A percentile compares a stretch with the other conserved stretches of the same genome.
Conservation (phyloP, 2,329 filamentous ascomycete genomes). For the Conoideocrella luteorostrata region DNA sequence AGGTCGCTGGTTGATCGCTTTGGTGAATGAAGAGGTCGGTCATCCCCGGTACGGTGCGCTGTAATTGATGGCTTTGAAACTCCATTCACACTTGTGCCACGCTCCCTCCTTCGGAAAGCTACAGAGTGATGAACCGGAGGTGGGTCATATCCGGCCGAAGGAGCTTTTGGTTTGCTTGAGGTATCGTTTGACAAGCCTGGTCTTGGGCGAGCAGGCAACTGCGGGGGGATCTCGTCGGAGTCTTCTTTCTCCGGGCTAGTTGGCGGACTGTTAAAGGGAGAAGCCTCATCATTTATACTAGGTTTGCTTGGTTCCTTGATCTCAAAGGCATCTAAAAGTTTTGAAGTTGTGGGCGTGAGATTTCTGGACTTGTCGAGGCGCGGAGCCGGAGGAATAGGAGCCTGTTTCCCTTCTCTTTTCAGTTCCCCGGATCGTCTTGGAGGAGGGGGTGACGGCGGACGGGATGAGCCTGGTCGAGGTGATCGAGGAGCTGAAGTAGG, state of each 20-base stretch:
- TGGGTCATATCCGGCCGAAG: slow-evolving; percentile 36
- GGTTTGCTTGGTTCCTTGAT: slow-evolving; percentile 11
- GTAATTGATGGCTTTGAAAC: slow-evolving; percentile 28
- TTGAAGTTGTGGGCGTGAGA: slow-evolving; percentile 16
- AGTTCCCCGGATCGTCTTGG: slow-evolving; percentile 56
- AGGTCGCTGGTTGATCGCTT: slow-evolving; percentile 30
- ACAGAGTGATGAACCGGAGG: slow-evolving; percentile 47
- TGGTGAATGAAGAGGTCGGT: slow-evolving; percentile 41
- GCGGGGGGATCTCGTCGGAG: slow-evolving; percentile 44
- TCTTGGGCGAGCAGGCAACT: slow-evolving; percentile 43
- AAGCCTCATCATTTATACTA: slow-evolving; percentile 40
- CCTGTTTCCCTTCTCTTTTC: slow-evolving; percentile 37
- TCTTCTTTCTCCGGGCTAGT: slow-evolving; percentile 53
- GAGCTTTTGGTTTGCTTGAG: slow-evolving; percentile 15
- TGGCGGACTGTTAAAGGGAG: slow-evolving; percentile 83
- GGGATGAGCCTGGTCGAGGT: slow-evolving; percentile 39
- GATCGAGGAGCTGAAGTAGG: slow-evolving; percentile 31
- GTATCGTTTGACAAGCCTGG: slow-evolving; percentile 26
- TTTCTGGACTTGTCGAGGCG: slow-evolving; percentile 62
- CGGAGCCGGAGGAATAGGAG: slow-evolving; percentile 68
- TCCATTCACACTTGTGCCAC: slow-evolving; percentile 37
- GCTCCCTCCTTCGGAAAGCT: slow-evolving; percentile 37
- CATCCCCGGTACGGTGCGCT: slow-evolving; percentile 36
- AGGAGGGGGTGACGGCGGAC: slow-evolving; percentile 57
- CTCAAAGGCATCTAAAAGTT: slow-evolving; percentile 11